phyloP scores from a whole-genome alignment of 73 alveolate genomes.

The Symbiodinium natans region DNA sequence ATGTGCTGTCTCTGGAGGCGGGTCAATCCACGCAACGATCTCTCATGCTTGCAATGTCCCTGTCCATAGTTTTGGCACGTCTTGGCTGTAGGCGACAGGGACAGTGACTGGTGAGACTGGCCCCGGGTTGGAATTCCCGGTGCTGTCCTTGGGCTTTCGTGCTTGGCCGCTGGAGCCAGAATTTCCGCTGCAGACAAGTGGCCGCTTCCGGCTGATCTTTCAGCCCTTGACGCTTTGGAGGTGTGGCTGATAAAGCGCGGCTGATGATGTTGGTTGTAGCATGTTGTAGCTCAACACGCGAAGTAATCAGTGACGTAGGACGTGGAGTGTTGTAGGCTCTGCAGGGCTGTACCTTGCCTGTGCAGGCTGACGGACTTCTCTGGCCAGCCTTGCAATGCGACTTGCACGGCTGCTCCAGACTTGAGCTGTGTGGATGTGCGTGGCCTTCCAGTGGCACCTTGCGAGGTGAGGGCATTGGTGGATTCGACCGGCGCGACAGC shows the following conservation, averaged over 20 bases:
- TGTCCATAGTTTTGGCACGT: too few species aligned
- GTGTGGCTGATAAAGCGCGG: neutral
- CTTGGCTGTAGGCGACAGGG: neutral
- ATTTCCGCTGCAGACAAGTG: neutral
- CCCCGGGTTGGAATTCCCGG: neutral
- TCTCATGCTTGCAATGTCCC: too few species aligned
- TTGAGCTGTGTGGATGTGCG: conserved; percentile 47
- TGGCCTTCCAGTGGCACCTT: neutral
- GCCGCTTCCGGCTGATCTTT: conserved; percentile 32
- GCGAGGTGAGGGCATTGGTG: conserved; percentile 21
- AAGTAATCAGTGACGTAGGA: neutral
- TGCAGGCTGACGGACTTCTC: neutral
- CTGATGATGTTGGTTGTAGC: neutral
- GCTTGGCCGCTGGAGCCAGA: neutral
- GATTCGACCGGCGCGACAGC: conserved; percentile 1
- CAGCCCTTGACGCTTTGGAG: conserved; percentile 63
- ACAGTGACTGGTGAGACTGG: neutral
- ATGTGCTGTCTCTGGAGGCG: neutral
- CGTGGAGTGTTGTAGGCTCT: neutral
- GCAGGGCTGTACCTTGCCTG: neutral
- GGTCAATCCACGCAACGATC: neutral
- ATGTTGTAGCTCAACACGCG: neutral
- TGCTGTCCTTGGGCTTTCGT: neutral
- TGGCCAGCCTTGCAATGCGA: conserved; percentile 22
- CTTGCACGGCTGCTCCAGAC: conserved; percentile 25